Base-by-base conservation (phyloP, 1,139 yeast genomes). In the Sugiyamaella japonica region DNA sequence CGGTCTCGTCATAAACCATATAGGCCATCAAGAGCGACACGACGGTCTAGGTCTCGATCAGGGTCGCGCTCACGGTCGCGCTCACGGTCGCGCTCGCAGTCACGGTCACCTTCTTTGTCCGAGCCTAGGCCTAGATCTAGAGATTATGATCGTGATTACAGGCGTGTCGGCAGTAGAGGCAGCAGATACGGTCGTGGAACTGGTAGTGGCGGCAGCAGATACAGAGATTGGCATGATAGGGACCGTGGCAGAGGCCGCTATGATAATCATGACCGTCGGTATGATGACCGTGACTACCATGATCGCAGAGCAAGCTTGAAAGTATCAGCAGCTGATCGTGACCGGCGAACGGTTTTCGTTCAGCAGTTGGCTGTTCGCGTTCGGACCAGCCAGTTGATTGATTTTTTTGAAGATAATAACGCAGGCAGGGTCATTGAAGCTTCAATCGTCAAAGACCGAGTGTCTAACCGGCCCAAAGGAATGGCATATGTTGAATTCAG, bases 401-500 rank as follows among this genome's bases (percentile, higher is more conserved):
- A 65, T 31, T 72, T 72, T 58, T 73, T 72, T 51, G 74, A 70
- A 46, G 61, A 66, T 41, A 73, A 67, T 1, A 75, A 73, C 1
- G 46, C 31, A 2, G 58, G 59, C 25, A 61, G 65, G 2, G 74
- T 72, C 8, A 62, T 64, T 9, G 73, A 70, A 36, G 74, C 73
- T 5, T 68, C 72, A n/a, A 70, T 72, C 45, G 74, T 72, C 45
- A 70, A 70, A 53, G 76, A 72, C 55, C 60, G 69, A n/a, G 54
- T 63, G 15, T 63, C 71, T 23, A 70, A 70, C 29, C 63, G 74
- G 7, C 70, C 75, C 3, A 71, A 71, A 51, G 76, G 75, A 10
- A 71, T 72, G 31, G 75, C 72, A 8, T 72, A 70, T 59, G 74
- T 72, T n/a, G 75, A 72, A 54, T 72, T 72, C 53, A 58, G 61